Percentiles rank a stretch among this genome's conserved stretches.
Evolutionary conservation across 371 early-diverging fungal genomes (phyloP).

Genomic region (Mucor lusitanicus): DNA sequence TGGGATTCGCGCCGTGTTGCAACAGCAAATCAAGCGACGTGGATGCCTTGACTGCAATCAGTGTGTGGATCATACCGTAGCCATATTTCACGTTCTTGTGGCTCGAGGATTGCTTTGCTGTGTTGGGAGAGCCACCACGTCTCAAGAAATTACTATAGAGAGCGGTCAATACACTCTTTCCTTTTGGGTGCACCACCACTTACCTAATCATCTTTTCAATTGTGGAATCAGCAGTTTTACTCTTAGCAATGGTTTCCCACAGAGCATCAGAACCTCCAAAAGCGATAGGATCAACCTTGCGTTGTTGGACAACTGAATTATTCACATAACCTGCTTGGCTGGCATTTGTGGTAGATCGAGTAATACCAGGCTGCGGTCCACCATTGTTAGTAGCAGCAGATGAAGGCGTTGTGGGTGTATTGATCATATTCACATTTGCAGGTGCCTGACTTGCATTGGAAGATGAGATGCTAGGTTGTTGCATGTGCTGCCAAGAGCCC

Average conservation of each 20-base stretch:
- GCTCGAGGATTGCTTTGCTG: slow-evolving; percentile 46
- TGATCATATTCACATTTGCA: background rate
- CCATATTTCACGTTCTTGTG: slow-evolving; percentile 37
- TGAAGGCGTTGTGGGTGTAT: slow-evolving; percentile 14
- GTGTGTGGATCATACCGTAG: slow-evolving; percentile 48
- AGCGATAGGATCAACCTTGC: slow-evolving; percentile 41
- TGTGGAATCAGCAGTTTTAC: slow-evolving; percentile 34
- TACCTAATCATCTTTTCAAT: slow-evolving; percentile 51
- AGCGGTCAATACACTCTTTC: background rate
- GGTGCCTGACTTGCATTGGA: background rate
- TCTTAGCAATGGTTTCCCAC: slow-evolving; percentile 48
- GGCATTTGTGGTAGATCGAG: slow-evolving; percentile 12
- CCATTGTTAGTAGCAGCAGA: background rate
- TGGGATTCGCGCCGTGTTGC: slow-evolving; percentile 49
- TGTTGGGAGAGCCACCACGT: slow-evolving; percentile 54
- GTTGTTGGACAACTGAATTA: slow-evolving; percentile 35
- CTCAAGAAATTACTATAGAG: slow-evolving; percentile 39
- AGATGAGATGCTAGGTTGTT: slow-evolving; percentile 2
- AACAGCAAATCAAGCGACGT: slow-evolving; percentile 34
- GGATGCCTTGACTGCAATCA: slow-evolving; percentile 35
- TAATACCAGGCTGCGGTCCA: background rate
- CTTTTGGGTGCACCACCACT: background rate
- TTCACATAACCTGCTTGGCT: slow-evolving; percentile 18
- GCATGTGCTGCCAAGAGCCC: slow-evolving; percentile 26
- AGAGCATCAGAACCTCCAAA: slow-evolving; percentile 52